A percentile compares a stretch with the other conserved stretches of the same genome.
Evolutionary conservation across 2,329 filamentous ascomycete species (phyloP).

Genomic region (Alternaria gansuensis): DNA sequence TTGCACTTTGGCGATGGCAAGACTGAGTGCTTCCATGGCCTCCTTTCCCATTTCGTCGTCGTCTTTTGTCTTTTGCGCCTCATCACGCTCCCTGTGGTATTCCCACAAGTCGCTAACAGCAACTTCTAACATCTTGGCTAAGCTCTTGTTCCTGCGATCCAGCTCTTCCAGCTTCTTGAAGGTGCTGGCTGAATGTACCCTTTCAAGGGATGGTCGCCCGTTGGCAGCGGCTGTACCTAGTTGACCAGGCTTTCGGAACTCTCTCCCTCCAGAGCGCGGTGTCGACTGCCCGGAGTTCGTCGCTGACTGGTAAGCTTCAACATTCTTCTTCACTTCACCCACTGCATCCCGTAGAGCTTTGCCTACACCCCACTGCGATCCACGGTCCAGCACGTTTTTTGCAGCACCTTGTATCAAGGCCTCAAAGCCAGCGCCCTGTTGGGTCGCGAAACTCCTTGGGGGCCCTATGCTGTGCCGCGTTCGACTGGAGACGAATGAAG

Average conservation of each 20-base stretch:
- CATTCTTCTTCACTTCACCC: slow-evolving; percentile 79
- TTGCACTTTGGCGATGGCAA: slow-evolving; percentile 61
- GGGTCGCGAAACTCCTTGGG: slow-evolving; percentile 39
- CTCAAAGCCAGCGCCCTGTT: slow-evolving; percentile 64
- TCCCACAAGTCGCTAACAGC: slow-evolving; percentile 70
- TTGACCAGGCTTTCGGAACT: slow-evolving; percentile 46
- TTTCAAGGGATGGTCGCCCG: slow-evolving; percentile 32
- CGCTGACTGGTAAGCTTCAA: slow-evolving; percentile 68
- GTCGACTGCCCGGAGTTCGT: slow-evolving; percentile 42
- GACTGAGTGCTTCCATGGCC: slow-evolving; percentile 54
- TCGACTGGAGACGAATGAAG: slow-evolving; percentile 36
- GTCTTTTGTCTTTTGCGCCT: slow-evolving; percentile 41
- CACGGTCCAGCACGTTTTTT: slow-evolving; percentile 74
- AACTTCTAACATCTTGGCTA: slow-evolving; percentile 74
- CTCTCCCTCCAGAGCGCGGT: slow-evolving; percentile 48
- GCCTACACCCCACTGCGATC: slow-evolving; percentile 81
- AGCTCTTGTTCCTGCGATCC: slow-evolving; percentile 71
- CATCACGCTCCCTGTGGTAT: slow-evolving; percentile 64
- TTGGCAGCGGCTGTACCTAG: slow-evolving; percentile 30
- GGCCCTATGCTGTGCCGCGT: slow-evolving; percentile 42
- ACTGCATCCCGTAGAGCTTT: slow-evolving; percentile 82
- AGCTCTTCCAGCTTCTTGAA: slow-evolving; percentile 54
- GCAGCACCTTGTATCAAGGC: slow-evolving; percentile 78
- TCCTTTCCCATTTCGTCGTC: slow-evolving; percentile 40
- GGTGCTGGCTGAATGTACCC: slow-evolving; percentile 35